phyloP scores from a whole-genome alignment of 2,329 filamentous ascomycete genomes.

The Coniosporium tulheliwenetii region DNA sequence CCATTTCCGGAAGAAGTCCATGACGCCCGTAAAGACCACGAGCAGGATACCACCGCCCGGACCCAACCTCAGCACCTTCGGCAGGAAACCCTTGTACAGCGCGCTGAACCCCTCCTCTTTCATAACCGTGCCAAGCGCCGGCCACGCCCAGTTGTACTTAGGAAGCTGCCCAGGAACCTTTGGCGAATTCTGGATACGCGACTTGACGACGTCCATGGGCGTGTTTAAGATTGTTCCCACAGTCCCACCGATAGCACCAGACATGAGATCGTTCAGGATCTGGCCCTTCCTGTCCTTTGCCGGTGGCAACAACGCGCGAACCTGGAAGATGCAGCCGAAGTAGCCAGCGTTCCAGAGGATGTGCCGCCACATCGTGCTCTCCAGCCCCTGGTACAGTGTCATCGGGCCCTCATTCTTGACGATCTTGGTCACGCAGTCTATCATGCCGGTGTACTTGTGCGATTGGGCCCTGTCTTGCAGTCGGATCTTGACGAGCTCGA shows the following conservation, averaged over 20 bases:
- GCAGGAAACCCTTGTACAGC: conserved; percentile 94
- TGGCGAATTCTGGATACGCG: conserved; percentile 85
- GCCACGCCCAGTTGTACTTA: conserved; percentile 99
- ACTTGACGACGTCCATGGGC: conserved; percentile 95
- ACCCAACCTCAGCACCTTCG: conserved; percentile 73
- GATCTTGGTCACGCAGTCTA: conserved; percentile 70
- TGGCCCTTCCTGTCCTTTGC: conserved; percentile 67
- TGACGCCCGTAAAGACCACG: conserved; percentile 74
- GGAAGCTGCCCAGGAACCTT: conserved; percentile 65
- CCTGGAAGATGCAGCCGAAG: conserved; percentile 98
- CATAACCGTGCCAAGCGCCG: conserved; percentile 69
- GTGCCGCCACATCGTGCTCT: conserved; percentile 94
- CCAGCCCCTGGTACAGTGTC: conserved; percentile 89
- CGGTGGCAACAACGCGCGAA: conserved; percentile 67
- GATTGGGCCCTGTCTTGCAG: conserved; percentile 91
- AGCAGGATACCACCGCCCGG: conserved; percentile 62
- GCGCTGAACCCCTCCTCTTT: conserved; percentile 86
- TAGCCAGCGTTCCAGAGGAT: conserved; percentile 89
- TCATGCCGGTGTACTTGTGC: conserved; percentile 68
- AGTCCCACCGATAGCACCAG: conserved; percentile 78
- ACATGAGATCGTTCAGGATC: conserved; percentile 75
- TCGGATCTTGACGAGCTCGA: conserved; percentile 96
- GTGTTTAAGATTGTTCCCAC: conserved; percentile 87
- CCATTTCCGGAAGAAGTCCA: conserved; percentile 80
- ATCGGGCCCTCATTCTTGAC: conserved; percentile 69